Evolutionary conservation across 208 protist species (phyloP), one percentile per base, ranked within the genome.

Genomic region (Trypanosoma rangeli): DNA sequence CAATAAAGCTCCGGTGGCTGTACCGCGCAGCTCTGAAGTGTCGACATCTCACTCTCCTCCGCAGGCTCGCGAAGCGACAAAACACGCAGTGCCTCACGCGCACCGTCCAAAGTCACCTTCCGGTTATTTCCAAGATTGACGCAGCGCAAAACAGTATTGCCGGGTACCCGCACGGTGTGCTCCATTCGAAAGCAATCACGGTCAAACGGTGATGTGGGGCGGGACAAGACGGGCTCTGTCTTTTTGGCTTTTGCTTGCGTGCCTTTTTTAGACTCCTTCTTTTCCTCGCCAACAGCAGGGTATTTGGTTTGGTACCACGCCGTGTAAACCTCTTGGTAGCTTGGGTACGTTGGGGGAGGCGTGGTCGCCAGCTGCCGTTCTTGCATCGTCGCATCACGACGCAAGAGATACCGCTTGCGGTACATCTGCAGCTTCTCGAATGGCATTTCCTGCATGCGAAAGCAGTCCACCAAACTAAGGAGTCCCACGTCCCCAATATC

Each of bases 141-240:
- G 64, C 88, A 80, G 77, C 92, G 86, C 64, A 97, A 73, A 54
- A 88, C 80, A 18, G 80, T 93, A 70, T 97, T 97, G 39, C 92
- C 92, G 1, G 92, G 92, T 1, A 93, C 83, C 10, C 92, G 89
- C 16, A 82, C 76, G 22, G 62, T 28, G 60, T 69, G 57, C 13
- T 65, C 73, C 68, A 91, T 78, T 13, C 86, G 84, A 68, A 96
- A 74, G 68, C 88, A 94, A 71, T 90, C 73, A 22, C 78, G 72
- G 78, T 96, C 92, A 73, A 92, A 96, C 13, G 82, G 73, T 12
- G 58, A 59, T 4, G 81, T 79, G 24, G 85, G 87, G 29, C 86
- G 81, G 15, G 71, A 37, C n/a, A 76, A 33, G 16, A 71, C 69
- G 33, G 69, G 60, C 5, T 74, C 71, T 28, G 54, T 26, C 55